Evolutionary conservation across 305 asterid species (phyloP).

Genomic region (Coffea humblotiana): DNA sequence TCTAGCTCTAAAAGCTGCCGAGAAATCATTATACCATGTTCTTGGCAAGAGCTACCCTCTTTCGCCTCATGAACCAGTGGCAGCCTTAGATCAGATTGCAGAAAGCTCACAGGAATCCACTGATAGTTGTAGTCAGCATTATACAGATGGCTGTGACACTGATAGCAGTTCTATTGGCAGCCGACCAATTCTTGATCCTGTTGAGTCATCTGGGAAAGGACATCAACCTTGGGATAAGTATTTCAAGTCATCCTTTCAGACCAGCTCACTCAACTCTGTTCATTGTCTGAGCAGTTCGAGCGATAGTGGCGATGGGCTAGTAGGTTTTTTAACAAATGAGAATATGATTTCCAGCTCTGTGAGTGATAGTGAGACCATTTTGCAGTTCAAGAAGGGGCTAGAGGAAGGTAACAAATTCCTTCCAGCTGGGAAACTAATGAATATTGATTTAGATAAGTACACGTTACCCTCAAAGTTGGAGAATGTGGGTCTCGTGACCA

Average conservation of each 20-base stretch:
- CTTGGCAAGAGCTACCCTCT: constrained; percentile 62
- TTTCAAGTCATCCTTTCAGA: constrained; percentile 21
- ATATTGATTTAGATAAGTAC: constrained; percentile 60
- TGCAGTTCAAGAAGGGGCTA: constrained; percentile 78
- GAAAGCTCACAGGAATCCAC: constrained; percentile 48
- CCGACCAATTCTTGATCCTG: constrained; percentile 28
- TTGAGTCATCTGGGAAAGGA: constrained; percentile 10
- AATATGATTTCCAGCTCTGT: constrained; percentile 41
- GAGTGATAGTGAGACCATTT: constrained; percentile 57
- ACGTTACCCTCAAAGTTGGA: constrained; percentile 51
- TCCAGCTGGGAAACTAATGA: constrained; percentile 48
- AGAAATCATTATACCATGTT: constrained; percentile 70
- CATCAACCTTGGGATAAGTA: not conserved
- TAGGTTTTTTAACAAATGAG: constrained; percentile 25
- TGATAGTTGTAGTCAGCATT: constrained; percentile 44
- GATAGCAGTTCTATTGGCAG: constrained; percentile 47
- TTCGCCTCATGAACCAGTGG: constrained; percentile 30
- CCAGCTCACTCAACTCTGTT: constrained; percentile 25
- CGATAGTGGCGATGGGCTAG: constrained; percentile 25
- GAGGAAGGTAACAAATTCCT: constrained; percentile 91
- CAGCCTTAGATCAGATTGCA: constrained; percentile 20
- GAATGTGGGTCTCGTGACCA: constrained; percentile 29
- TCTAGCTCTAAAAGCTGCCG: constrained; percentile 64
- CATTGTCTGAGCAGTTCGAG: constrained; percentile 25
- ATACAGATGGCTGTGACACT: constrained; percentile 41